These are phyloP conservation scores for Zizania latifolia DNA, from an alignment of 176 grass and related monocot genomes.

Conservation along the genomic window DNA sequence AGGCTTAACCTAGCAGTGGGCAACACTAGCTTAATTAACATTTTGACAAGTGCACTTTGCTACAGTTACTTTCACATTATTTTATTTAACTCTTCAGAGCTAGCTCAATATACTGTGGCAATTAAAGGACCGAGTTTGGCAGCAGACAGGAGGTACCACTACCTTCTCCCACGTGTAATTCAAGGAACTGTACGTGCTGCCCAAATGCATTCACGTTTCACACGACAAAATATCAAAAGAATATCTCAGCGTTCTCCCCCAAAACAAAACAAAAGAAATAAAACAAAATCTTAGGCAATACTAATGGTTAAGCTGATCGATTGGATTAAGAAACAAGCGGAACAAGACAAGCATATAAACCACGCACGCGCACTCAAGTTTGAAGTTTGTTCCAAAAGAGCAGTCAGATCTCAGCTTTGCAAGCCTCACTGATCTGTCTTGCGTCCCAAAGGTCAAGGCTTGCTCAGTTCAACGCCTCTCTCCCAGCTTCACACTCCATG, in stretches of 20 bases:
- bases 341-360: not conserved
- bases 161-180: not conserved
- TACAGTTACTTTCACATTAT: not conserved
- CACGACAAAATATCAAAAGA: not conserved
- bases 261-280: not conserved
- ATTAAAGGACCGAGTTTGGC: not conserved
- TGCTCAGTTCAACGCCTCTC: constrained; percentile 3
- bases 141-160: not conserved
- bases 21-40: not conserved
- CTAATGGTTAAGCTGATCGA: not conserved
- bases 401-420: not conserved
- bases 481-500: constrained; percentile 7
- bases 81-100: not conserved
- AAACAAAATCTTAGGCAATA: not conserved
- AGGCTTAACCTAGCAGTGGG: not conserved
- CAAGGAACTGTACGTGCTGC: not conserved
- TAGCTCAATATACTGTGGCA: not conserved
- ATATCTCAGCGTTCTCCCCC: too few species aligned
- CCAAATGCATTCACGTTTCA: not conserved
- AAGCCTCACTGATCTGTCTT: not conserved
- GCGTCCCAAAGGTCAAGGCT: not conserved
- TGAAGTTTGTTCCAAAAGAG: not conserved
- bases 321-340: not conserved
- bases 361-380: not conserved
- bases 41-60: not conserved